Base-by-base conservation (phyloP, 1,284 basidiomycete species). In the Melampsora medusae region DNA sequence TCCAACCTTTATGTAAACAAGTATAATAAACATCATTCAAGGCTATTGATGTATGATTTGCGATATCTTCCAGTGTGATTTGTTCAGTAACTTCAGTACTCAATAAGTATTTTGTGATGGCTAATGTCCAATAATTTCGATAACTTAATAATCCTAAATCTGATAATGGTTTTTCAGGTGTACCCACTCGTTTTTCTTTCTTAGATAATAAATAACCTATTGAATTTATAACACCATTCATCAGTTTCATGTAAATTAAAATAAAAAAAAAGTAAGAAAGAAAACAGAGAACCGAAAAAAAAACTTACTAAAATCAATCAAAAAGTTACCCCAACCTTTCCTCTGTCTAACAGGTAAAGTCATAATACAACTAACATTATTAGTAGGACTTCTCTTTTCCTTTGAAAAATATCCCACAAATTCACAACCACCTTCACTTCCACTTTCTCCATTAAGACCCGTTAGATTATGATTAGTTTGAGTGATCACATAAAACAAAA, bases 281-380 rank as follows among this genome's bases (percentile, higher is more conserved):
- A 56, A 53, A 28, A 25, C 1, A n/a, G n/a, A n/a, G 49, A 19
- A 25, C 33, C 22, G 3, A 64, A 38, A 56, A 12, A 28, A 28
- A n/a, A 67, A 87, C 94, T 82, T 84, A 97, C 95, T 98, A 84
- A 97, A 97, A 84, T 93, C 97, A 81, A 97, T 97, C 80, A 97
- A 86, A 75, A 93, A 86, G 84, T 94, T 93, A 9, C 94, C 94
- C 93, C 93, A 97, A 0, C 94, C 94, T 81, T 92, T 90, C 77
- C 97, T 86, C 83, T 99, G 97, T 79, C 94, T 86, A 53, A 98
- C 91, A 0, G 97, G 97, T 56, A 99, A 85, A 12, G 97, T 99
- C 95, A 99, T 97, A 83, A 99, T 99, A 85, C 97, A 99, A 84
- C 93, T 97, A 79, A 99, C 90, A 84, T 99, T 99, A 82, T 96